Base-by-base conservation (phyloP, 495 filamentous ascomycete species). In the Talaromyces adpressus region DNA sequence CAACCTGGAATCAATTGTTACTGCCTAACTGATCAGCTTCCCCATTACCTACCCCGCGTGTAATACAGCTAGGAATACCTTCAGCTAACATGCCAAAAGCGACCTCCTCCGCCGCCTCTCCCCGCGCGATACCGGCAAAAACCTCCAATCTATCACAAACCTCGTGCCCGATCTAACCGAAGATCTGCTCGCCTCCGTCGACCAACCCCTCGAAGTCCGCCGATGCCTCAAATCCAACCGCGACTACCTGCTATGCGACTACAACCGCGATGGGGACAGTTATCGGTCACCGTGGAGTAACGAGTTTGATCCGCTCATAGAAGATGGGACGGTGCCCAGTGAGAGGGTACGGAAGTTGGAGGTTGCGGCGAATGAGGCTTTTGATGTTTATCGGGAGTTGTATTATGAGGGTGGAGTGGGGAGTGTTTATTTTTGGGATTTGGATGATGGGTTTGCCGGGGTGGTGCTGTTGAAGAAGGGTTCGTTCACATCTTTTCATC, bases 171-270 rank as follows among this genome's bases (percentile, higher is more conserved):
- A 93, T 66, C 87, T 99, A 22, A 93, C 92, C 65, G 94, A 99
- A 85, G 94, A 99, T 72, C 90, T 99, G 29, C 92, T 99, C 64
- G 92, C 93, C 65, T 96, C 92, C 36, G 93, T 98, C 65, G 94
- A 99, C 77, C 92, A 97, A 73, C 95, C 95, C 54, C 87, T 99
- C 23, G 87, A 91, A 57, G 82, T 94, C 54, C 87, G 87, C 63
- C 89, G 89, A 65, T 98, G 94, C 81, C 81, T 82, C 62, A 90
- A 92, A 75, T 91, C 90, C 62, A 91, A 90, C 65, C 89, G 93
- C 61, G 94, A 98, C 79, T 99, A 97, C 79, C 86, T 99, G 47
- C 90, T 97, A 65, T 99, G 94, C 81, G 94, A 99, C 82, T 99
- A 98, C 82, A 99, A 99, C 82, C 92, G 94, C 59, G 94, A 99